These are phyloP conservation scores for Yamadazyma membranifaciens DNA, from an alignment of 1,139 yeast genomes.

Conservation along the genomic window DNA sequence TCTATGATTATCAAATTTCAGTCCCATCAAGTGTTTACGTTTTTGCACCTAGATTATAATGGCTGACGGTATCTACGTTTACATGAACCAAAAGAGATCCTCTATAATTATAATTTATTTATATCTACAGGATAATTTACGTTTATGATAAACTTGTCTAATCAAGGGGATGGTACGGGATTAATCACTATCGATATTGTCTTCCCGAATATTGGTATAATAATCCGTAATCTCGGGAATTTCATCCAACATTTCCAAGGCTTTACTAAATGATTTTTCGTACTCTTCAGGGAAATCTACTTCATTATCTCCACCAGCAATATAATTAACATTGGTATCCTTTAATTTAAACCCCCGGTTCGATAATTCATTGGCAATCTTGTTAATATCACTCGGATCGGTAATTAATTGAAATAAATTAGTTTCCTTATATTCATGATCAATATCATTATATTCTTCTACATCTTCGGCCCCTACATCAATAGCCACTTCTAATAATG, in stretches of 20 bases:
- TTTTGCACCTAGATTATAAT: too few relatives aligned
- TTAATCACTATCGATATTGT: neutral
- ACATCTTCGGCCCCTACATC: conserved; percentile 88
- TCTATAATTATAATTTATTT: neutral
- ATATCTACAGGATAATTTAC: conserved; percentile 7
- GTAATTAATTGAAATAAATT: conserved; percentile 44
- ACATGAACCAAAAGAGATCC: too few relatives aligned
- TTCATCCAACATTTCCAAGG: conserved; percentile 63
- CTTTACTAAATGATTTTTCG: conserved; percentile 52
- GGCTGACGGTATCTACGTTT: too few relatives aligned
- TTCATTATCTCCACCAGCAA: conserved; percentile 61
- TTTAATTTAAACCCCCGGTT: conserved; percentile 55
- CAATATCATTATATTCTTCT: conserved; percentile 47
- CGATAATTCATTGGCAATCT: conserved; percentile 58
- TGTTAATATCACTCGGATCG: conserved; percentile 60
- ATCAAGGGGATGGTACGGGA: too few relatives aligned
- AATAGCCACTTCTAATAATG: conserved; percentile 66
- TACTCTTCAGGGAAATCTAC: conserved; percentile 55
- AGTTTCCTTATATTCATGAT: conserved; percentile 42
- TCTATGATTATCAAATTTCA: too few relatives aligned
- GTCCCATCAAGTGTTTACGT: too few relatives aligned
- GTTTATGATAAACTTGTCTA: neutral
- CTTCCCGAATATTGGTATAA: conserved; percentile 50
- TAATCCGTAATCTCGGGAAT: conserved; percentile 80
- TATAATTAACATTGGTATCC: conserved; percentile 69